phyloP scores from a whole-genome alignment of 257 asterid genomes.

The Penstemon eatonii region DNA sequence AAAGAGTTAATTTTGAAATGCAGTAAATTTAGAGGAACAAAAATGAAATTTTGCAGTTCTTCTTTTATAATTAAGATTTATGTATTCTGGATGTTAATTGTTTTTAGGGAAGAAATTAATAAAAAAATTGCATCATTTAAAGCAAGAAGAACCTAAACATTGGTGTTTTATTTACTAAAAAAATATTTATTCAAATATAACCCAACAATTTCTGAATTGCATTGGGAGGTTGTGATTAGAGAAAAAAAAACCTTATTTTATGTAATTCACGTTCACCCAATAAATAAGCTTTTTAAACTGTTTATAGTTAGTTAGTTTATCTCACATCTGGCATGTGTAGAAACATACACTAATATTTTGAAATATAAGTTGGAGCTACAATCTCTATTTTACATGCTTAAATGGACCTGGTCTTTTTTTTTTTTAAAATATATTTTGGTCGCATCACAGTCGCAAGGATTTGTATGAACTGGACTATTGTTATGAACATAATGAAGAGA shows the following conservation, averaged over 20 bases:
- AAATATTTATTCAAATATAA: too few species aligned
- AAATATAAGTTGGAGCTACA: slow-evolving; percentile 14
- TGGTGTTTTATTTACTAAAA: too few species aligned
- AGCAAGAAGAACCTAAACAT: too few species aligned
- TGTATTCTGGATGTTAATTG: too few species aligned
- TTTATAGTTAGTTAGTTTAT: not conserved
- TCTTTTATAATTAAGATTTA: too few species aligned
- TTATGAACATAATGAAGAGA: slow-evolving; percentile 56
- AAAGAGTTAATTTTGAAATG: too few species aligned
- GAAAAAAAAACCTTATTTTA: not conserved
- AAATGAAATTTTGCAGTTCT: too few species aligned
- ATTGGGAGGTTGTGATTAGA: not conserved
- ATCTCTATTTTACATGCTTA: not conserved
- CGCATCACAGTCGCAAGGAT: slow-evolving; percentile 49
- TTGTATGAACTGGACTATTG: slow-evolving; percentile 60
- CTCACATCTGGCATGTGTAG: slow-evolving; percentile 7
- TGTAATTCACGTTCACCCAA: not conserved
- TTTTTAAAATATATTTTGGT: not conserved
- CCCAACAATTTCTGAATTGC: not conserved
- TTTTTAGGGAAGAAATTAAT: too few species aligned
- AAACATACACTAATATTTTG: not conserved
- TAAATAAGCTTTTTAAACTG: not conserved
- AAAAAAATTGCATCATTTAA: too few species aligned
- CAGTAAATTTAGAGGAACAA: too few species aligned
- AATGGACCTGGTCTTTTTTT: slow-evolving; percentile 13